These are phyloP conservation scores for Parmelia sp. DNA, from an alignment of 495 filamentous ascomycete genomes.

Conservation along the genomic window DNA sequence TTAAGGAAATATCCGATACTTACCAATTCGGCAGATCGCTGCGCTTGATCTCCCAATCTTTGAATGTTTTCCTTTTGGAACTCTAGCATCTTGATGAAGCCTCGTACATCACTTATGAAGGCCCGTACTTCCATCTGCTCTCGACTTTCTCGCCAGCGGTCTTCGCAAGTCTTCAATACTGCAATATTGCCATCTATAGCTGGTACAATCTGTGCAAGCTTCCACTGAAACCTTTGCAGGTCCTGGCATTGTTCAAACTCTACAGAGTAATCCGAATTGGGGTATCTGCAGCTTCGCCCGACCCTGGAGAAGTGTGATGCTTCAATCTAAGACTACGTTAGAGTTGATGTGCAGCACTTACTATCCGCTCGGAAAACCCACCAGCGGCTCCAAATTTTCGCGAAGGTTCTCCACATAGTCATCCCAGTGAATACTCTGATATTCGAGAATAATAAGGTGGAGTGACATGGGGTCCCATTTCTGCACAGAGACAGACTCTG, in stretches of 20 bases:
- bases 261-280: background rate
- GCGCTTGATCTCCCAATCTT: background rate
- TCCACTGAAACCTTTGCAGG: background rate
- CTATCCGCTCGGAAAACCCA: background rate
- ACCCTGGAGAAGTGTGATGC: background rate
- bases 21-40: background rate
- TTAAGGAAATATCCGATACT: background rate
- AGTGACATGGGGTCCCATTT: background rate
- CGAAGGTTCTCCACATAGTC: background rate
- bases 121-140: too few species aligned
- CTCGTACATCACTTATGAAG: background rate
- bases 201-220: background rate
- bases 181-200: background rate
- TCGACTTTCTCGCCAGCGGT: background rate
- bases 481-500: background rate
- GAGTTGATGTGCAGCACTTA: too few species aligned
- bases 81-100: background rate
- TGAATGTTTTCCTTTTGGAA: background rate
- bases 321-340: background rate
- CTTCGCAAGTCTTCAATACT: background rate
- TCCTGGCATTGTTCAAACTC: background rate
- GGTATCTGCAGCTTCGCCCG: background rate
- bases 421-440: background rate
- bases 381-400: background rate
- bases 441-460: background rate